phyloP scores from a whole-genome alignment of 2,329 filamentous ascomycete genomes.

The Amesomyces nigricolor region DNA sequence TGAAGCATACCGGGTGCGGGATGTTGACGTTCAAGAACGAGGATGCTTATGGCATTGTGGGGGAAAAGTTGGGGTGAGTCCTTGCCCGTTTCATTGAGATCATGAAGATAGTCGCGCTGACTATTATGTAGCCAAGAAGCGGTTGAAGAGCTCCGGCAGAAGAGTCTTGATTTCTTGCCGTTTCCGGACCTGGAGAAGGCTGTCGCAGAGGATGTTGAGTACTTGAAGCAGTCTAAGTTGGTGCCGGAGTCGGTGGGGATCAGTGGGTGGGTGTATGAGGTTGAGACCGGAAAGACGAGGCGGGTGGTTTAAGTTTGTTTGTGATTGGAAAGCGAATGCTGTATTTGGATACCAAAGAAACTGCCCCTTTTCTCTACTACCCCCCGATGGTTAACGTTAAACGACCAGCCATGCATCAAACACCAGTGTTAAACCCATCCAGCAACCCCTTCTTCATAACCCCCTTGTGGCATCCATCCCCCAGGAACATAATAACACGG shows the following conservation, averaged over 20 bases:
- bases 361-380: no score
- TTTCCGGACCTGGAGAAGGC: slow-evolving; percentile 60
- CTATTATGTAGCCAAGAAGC: slow-evolving; percentile 18
- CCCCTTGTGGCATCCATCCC: background rate
- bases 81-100: background rate
- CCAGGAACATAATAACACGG: slow-evolving; percentile 1
- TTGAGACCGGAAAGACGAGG: slow-evolving; percentile 57
- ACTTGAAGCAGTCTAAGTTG: slow-evolving; percentile 53
- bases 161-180: slow-evolving; percentile 55
- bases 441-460: background rate
- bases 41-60: slow-evolving; percentile 50
- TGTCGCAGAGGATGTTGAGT: slow-evolving; percentile 60
- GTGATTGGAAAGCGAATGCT: background rate
- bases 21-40: slow-evolving; percentile 65
- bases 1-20: slow-evolving; percentile 73
- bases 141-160: slow-evolving; percentile 27
- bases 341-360: no score
- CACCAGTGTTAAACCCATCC: background rate
- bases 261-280: slow-evolving; percentile 73
- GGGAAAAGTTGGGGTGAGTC: slow-evolving; percentile 48
- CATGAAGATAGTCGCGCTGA: background rate
- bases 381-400: no score
- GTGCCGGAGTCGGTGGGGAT: slow-evolving; percentile 56
- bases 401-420: background rate
- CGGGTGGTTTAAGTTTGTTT: slow-evolving; percentile 20